These are phyloP conservation scores for Lathyrus sativus DNA, from an alignment of 306 rosid species.

Conservation along the genomic window DNA sequence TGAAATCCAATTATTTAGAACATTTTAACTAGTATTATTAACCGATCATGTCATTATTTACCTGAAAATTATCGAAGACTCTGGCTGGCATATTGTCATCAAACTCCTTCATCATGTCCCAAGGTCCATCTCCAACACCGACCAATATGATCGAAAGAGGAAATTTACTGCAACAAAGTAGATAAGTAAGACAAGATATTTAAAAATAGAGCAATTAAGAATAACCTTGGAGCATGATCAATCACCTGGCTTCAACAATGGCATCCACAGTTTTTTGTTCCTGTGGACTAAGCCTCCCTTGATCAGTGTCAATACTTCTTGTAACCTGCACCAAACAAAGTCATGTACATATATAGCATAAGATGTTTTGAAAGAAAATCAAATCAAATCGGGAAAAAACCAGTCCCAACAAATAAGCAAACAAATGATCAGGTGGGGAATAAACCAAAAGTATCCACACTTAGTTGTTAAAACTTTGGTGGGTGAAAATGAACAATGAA, in stretches of 20 bases:
- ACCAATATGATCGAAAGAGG: constrained; percentile 91
- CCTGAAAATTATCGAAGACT: constrained; percentile 91
- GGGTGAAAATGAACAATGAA: neutral
- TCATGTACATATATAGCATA: neutral
- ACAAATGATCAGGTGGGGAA: constrained; percentile 11
- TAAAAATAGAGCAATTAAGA: constrained; percentile 8
- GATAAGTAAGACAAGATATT: constrained; percentile 34
- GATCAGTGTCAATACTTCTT: constrained; percentile 83
- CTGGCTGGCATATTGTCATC: constrained; percentile 95
- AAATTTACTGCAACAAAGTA: constrained; percentile 62
- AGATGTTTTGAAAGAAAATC: constrained; percentile 15
- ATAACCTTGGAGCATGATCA: constrained; percentile 36
- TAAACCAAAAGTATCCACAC: constrained; percentile 3
- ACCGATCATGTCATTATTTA: constrained; percentile 37
- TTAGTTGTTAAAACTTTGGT: neutral
- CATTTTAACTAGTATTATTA: constrained; percentile 8
- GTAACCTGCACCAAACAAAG: constrained; percentile 67
- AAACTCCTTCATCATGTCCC: constrained; percentile 97
- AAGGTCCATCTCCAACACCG: constrained; percentile 99
- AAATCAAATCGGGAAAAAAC: neutral
- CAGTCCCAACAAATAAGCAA: constrained; percentile 4
- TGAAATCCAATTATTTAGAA: constrained; percentile 19
- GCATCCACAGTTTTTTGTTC: constrained; percentile 90
- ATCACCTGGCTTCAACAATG: constrained; percentile 93
- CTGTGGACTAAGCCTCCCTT: constrained; percentile 79